Conservation (phyloP, 1,284 basidiomycete species). For the Schizopora paradoxa region DNA sequence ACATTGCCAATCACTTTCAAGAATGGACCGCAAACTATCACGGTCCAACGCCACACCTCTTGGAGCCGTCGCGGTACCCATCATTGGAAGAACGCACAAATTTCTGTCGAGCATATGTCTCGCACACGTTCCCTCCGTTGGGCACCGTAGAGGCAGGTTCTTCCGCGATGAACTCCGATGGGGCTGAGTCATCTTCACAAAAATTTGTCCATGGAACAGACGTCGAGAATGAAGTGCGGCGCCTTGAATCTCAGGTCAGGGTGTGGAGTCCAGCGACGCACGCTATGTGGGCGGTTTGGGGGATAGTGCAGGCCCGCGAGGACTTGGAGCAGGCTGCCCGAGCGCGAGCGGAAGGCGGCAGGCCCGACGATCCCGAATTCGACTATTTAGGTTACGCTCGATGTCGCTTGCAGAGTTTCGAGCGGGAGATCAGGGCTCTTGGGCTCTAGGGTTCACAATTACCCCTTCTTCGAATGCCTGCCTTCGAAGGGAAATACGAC, state of each 20-base stretch:
- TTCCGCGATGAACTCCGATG: constrained; percentile 25
- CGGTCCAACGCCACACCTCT: constrained; percentile 66
- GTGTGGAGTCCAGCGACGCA: constrained; percentile 86
- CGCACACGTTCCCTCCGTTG: constrained; percentile 31
- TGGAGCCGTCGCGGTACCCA: constrained; percentile 69
- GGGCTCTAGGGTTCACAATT: constrained; percentile 33
- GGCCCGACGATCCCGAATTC: constrained; percentile 54
- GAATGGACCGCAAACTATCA: constrained; percentile 95
- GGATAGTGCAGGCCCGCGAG: constrained; percentile 83
- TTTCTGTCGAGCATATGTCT: constrained; percentile 82
- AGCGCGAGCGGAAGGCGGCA: constrained; percentile 19
- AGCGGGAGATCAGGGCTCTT: constrained; percentile 47
- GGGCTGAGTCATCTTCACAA: constrained; percentile 33
- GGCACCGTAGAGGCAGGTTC: constrained; percentile 20
- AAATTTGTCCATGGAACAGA: constrained; percentile 34
- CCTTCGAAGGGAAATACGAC: too few relatives aligned
- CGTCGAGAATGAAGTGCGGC: constrained; percentile 22
- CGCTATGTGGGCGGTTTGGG: constrained; percentile 91
- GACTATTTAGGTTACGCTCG: constrained; percentile 72
- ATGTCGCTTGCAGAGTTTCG: constrained; percentile 60
- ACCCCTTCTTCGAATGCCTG: too few relatives aligned
- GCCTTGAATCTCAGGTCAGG: constrained; percentile 70
- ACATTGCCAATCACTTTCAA: constrained; percentile 94
- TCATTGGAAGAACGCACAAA: constrained; percentile 65
- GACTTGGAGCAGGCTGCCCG: constrained; percentile 56